phyloP scores from a whole-genome alignment of 2,329 filamentous ascomycete genomes.

The Colletotrichum viniferum region DNA sequence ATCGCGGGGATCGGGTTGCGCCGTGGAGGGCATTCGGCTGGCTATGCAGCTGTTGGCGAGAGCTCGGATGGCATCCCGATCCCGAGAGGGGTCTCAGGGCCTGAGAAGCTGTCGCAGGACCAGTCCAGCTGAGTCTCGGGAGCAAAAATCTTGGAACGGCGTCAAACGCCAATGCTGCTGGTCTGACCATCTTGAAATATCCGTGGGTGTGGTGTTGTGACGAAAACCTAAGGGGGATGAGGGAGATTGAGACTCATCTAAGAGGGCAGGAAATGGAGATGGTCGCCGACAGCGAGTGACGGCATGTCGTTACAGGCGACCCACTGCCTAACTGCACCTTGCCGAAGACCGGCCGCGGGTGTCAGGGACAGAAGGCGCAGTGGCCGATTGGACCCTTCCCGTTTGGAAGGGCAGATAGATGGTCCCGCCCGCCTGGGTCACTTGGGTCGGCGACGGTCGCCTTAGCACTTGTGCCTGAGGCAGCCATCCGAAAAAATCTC shows the following conservation, averaged over 20 bases:
- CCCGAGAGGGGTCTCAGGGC: conserved; percentile 30
- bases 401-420: not conserved
- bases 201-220: not conserved
- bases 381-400: not conserved
- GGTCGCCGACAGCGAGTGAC: not conserved
- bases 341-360: conserved; percentile 14
- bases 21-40: conserved; percentile 29
- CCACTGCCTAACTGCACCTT: conserved; percentile 3
- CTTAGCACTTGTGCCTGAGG: not conserved
- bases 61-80: conserved; percentile 25
- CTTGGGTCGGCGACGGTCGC: not conserved
- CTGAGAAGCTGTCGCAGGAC: conserved; percentile 31
- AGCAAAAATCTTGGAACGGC: conserved; percentile 58
- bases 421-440: not conserved
- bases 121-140: conserved; percentile 59
- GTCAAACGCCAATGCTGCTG: conserved; percentile 35
- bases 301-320: conserved; percentile 16
- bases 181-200: conserved; percentile 28
- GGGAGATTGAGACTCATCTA: not conserved
- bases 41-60: conserved; percentile 20
- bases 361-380: not conserved
- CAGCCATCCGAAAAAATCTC: not conserved
- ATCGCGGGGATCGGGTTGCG: conserved; percentile 19
- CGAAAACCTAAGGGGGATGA: not conserved
- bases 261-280: not conserved